Evolutionary conservation across 2,329 filamentous ascomycete species (phyloP), one percentile per base, ranked within the genome.

Genomic region (Phialophora tarda): DNA sequence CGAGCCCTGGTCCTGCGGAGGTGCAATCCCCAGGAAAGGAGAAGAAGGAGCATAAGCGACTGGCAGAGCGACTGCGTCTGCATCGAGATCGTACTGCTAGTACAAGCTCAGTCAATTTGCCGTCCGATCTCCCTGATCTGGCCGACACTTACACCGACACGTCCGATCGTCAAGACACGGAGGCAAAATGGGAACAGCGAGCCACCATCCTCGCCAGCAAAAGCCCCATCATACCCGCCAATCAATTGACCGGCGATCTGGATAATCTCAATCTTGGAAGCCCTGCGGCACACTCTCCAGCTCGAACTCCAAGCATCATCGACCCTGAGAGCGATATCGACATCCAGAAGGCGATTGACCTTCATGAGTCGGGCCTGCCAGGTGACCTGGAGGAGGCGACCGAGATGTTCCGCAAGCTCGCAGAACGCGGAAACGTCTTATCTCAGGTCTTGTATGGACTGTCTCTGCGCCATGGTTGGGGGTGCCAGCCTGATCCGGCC

Each of bases 371-470:
- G 55, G 95, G 99, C 77, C 94, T 99, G 79, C 84, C 83, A 56
- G 94, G 94, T 64, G 85, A 95, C 67, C 84, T 97, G 64, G 86
- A 88, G 74, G 81, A 84, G 74, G 95, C 93, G 61, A 97, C 95
- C n/a, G 82, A 83, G 60, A 87, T 98, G 79, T 99, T 99, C 80
- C 91, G 88, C 30, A 83, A 84, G 67, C 83, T 99, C 72, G 95
- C 95, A 61, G 89, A 97, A 76, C 91, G 91, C 0, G 72, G 97
- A 77, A 97, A 98, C 79, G 91, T 95, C 48, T 84, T 99, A 70
- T 95, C 92, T 74, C 94, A 99, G 80, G 95, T 99, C 41, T 85
- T 99, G 61, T 99, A 97, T 77, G 95, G 95, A 3, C 89, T 99
- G 48, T 71, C 59, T 59, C 67, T 69, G 76, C 93, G 93, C 75